These are phyloP conservation scores for Lactarius trivialis DNA, from an alignment of 768 basidiomycete genomes.

Conservation along the genomic window DNA sequence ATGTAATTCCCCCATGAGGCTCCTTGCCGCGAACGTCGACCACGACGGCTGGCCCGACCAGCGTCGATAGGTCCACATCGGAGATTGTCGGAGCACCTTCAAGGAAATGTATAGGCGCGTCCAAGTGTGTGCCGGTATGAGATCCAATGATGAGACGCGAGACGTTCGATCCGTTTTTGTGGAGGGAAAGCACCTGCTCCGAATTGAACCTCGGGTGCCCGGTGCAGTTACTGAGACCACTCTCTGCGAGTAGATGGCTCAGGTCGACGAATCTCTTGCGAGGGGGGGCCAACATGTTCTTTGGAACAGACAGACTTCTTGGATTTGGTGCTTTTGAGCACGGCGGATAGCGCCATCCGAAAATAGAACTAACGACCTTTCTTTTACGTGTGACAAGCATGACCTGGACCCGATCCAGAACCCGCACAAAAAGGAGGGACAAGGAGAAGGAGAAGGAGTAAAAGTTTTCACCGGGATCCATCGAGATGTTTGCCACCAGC, in stretches of 20 bases:
- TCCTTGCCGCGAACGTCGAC: constrained; percentile 46
- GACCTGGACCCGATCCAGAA: not conserved
- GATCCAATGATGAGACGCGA: constrained; percentile 51
- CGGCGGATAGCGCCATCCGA: not conserved
- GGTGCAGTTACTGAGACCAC: constrained; percentile 44
- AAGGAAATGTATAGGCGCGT: constrained; percentile 71
- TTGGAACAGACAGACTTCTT: not conserved
- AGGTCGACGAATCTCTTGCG: constrained; percentile 42
- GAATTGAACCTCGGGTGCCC: constrained; percentile 47
- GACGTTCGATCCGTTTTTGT: constrained; percentile 44
- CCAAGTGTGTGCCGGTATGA: constrained; percentile 76
- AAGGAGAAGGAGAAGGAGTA: not conserved
- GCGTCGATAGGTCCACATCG: constrained; percentile 45
- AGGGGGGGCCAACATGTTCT: constrained; percentile 3
- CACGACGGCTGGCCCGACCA: constrained; percentile 50
- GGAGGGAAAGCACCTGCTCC: constrained; percentile 35
- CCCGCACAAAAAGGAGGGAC: not conserved
- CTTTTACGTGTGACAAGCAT: not conserved
- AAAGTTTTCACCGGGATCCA: not conserved
- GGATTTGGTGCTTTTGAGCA: not conserved
- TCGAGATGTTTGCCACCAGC: not conserved
- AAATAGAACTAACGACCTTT: not conserved
- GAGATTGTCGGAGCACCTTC: constrained; percentile 50
- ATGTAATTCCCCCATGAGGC: constrained; percentile 45
- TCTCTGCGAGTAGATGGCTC: constrained; percentile 41